Base-by-base conservation (phyloP, 2,329 filamentous ascomycete genomes). In the Chrysoporthe deuterocubensis region DNA sequence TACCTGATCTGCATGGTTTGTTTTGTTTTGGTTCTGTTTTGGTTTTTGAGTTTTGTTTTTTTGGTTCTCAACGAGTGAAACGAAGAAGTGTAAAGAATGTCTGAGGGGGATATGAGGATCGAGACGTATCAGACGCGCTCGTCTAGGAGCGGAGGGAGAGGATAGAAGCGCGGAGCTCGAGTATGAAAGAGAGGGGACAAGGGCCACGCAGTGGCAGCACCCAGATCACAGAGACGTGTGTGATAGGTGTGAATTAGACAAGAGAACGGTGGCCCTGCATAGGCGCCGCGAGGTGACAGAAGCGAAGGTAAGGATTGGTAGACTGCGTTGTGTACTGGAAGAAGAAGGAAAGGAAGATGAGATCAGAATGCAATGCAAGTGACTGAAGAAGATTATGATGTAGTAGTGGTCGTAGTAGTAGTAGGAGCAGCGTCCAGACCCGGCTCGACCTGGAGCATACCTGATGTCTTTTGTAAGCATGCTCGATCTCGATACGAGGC, bases 381-480 rank as follows among this genome's bases (percentile, higher is more conserved):
- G 54, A 7, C 18, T 16, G 14, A 50, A n/a, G 54, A n/a, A 34
- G 26, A 21, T 37, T 50, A 48, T 42, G 16, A 65, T 18, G 21
- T 57, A 9, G 26, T 44, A 21, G 26, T 26, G 26, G 26, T 26
- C 26, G 26, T 26, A 26, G 26, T 26, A 26, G 26, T 26, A 26
- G 26, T 0, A 26, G 26, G 2, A 26, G 26, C 32, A 14, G 40
- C 21, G 13, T 18, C 21, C n/a, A 40, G 16, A 18, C 5, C 8
- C 54, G n/a, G 18, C 54, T 16, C 26, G 44, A 66, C 54, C 18
- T 59, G 4, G 43, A 54, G 59, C 37, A 68, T 62, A 46, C 52
- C 43, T 59, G 40, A 16, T 56, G 42, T 59, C 66, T 70, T 70
- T 59, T 69, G 69, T 70, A 69, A 37, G 42, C 46, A 34, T 56